A percentile compares a stretch with the other conserved stretches of the same genome.
These are phyloP conservation scores for Verruconis gallopava DNA, from an alignment of 2,329 filamentous ascomycete species.

Conservation along the genomic window DNA sequence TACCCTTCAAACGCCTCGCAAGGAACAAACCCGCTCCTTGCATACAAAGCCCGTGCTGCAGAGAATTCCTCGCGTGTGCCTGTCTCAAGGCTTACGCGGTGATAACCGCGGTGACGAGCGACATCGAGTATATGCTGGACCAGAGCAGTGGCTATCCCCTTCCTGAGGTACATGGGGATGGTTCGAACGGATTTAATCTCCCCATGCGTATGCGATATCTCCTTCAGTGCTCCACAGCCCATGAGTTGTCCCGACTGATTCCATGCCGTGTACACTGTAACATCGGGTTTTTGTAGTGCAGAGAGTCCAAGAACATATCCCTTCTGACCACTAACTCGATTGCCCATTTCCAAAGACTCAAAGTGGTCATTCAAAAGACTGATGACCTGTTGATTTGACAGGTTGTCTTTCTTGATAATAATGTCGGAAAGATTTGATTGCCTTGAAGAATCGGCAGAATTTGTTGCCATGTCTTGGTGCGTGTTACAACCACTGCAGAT, in stretches of 20 bases:
- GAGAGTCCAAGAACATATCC: neutral
- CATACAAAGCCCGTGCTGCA: neutral
- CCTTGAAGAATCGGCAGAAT: no score
- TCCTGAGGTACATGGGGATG: neutral
- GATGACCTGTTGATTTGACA: no score
- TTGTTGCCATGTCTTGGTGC: no score
- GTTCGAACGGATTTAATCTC: neutral
- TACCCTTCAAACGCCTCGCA: neutral
- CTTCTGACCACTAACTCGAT: neutral
- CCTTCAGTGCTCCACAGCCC: neutral
- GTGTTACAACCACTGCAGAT: no score
- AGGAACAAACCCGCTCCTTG: neutral
- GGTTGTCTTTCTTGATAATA: no score
- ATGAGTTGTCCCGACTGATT: neutral
- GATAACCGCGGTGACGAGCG: neutral
- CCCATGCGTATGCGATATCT: neutral
- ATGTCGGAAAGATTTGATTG: no score
- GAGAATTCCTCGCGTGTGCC: neutral
- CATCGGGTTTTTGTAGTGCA: neutral
- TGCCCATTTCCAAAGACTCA: neutral
- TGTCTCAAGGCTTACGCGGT: neutral
- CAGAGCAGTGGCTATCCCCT: neutral
- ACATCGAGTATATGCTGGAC: neutral
- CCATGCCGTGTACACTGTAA: neutral
- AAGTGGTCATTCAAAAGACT: no score